Conservation (phyloP, 345 rosid species). For the Melaleuca alternifolia region DNA sequence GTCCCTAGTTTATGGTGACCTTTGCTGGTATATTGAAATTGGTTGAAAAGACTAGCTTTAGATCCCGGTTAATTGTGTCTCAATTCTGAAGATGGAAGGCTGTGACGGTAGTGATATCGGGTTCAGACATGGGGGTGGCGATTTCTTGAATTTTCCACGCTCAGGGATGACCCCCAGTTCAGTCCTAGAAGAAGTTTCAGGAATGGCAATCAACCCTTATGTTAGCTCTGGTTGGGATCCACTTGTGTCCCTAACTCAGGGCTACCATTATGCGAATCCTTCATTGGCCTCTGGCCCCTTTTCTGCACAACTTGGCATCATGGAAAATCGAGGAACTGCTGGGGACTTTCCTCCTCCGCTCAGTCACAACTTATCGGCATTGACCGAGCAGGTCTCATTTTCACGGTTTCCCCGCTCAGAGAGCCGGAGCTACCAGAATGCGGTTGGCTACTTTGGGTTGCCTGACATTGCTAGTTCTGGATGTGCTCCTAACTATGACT, state of each 20-base stretch:
- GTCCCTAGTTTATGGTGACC: not conserved
- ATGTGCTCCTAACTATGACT: slow-evolving; percentile 21
- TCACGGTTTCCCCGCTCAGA: slow-evolving; percentile 44
- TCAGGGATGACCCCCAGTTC: slow-evolving; percentile 27
- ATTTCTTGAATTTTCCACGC: slow-evolving; percentile 28
- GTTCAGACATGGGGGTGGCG: slow-evolving; percentile 35
- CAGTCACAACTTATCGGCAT: slow-evolving; percentile 35
- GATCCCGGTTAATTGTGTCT: slow-evolving; percentile 14
- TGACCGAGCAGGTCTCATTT: slow-evolving; percentile 26
- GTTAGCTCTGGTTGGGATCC: slow-evolving; percentile 74
- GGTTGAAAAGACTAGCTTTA: not conserved
- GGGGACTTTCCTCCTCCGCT: slow-evolving; percentile 21
- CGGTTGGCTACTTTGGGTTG: slow-evolving; percentile 32
- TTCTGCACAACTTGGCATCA: slow-evolving; percentile 44
- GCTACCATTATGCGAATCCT: slow-evolving; percentile 33
- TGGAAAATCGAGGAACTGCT: slow-evolving; percentile 44
- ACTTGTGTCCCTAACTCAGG: slow-evolving; percentile 28
- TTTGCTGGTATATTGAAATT: not conserved
- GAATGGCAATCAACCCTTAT: slow-evolving; percentile 31
- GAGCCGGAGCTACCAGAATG: slow-evolving; percentile 48
- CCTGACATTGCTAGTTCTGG: slow-evolving; percentile 17
- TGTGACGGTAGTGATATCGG: slow-evolving; percentile 37
- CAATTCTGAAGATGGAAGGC: slow-evolving; percentile 31
- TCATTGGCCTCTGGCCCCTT: slow-evolving; percentile 41
- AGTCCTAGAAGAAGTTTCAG: slow-evolving; percentile 19